Conservation (phyloP, 331 rosid species). For the Prunus yedoensis region DNA sequence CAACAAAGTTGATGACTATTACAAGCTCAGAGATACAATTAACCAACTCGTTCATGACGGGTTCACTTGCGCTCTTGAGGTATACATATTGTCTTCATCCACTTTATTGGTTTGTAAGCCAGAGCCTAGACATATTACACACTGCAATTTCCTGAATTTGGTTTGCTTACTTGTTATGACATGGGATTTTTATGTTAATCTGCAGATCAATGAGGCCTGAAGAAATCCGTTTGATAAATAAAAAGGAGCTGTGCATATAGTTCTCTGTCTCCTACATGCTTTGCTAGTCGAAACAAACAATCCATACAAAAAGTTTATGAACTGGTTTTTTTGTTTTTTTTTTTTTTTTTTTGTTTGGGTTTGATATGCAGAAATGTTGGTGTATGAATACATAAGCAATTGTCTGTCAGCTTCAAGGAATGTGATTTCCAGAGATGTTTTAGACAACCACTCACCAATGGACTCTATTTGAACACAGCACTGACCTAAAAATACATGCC, state of each 20-base stretch:
- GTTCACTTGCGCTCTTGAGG: slow-evolving; percentile 12
- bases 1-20: slow-evolving; percentile 54
- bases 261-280: background rate
- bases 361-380: background rate
- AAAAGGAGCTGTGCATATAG: background rate
- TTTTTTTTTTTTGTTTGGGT: no score
- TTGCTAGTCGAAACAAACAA: background rate
- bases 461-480: no score
- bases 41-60: slow-evolving; percentile 44
- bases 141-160: no score
- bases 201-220: slow-evolving; percentile 14
- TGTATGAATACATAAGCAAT: background rate
- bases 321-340: no score
- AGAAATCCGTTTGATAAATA: slow-evolving; percentile 3
- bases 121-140: no score
- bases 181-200: background rate
- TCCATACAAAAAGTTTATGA: background rate
- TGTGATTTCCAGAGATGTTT: no score
- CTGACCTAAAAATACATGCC: no score
- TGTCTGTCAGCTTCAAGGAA: no score
- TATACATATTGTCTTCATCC: background rate
- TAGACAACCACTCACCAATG: no score
- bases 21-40: slow-evolving; percentile 49
- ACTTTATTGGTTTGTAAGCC: background rate
- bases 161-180: background rate